Conservation (phyloP, 179 eudicot species). For the Silene coronaria region DNA sequence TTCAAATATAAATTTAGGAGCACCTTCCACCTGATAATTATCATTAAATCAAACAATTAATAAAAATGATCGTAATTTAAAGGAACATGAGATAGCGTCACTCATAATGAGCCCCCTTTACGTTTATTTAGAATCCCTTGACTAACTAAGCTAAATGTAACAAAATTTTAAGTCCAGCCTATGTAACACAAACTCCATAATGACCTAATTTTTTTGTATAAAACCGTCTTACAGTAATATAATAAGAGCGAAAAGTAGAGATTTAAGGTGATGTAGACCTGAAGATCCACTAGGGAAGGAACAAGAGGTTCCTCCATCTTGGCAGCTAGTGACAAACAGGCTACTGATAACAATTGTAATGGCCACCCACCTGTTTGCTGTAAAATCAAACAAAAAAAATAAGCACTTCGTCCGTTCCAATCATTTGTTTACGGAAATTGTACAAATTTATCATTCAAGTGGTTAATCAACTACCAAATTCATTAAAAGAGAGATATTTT, state of each 20-base stretch:
- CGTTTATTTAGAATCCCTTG: too few relatives aligned
- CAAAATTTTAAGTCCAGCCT: neutral
- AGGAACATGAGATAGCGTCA: neutral
- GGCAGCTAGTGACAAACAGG: slow-evolving; percentile 91
- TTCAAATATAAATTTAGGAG: slow-evolving; percentile 64
- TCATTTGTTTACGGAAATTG: too few relatives aligned
- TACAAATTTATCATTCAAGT: too few relatives aligned
- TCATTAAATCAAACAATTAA: neutral
- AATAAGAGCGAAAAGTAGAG: neutral
- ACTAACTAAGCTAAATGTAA: neutral
- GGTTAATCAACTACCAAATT: too few relatives aligned
- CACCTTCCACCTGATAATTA: slow-evolving; percentile 51
- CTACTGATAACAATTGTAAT: slow-evolving; percentile 77
- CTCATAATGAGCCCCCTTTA: too few relatives aligned
- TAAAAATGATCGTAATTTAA: neutral
- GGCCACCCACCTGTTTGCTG: slow-evolving; percentile 88
- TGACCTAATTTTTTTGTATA: neutral
- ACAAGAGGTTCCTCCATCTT: slow-evolving; percentile 96
- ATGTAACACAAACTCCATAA: neutral
- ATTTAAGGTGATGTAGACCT: slow-evolving; percentile 39
- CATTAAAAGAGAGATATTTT: too few relatives aligned
- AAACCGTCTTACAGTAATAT: neutral
- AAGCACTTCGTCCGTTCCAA: too few relatives aligned
- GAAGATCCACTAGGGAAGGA: slow-evolving; percentile 85
- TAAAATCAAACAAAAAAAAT: neutral